Evolutionary conservation across 352 stramenopile species (phyloP).

Genomic region (Globisporangium alternatum): DNA sequence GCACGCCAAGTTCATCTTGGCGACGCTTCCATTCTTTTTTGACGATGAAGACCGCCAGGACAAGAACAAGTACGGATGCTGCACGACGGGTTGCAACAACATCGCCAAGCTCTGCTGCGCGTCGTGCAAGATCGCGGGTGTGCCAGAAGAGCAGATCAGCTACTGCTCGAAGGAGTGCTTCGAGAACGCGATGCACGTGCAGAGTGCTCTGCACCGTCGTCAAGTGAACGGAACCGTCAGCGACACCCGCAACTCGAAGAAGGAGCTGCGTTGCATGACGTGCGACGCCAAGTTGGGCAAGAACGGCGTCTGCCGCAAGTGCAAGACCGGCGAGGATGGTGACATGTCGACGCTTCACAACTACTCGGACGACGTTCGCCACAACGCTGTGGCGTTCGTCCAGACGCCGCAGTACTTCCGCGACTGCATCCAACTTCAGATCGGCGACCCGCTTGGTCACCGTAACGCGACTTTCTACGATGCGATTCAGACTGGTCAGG

Average conservation of each 20-base stretch:
- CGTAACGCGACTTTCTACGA: conserved; percentile 85
- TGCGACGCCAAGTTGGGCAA: conserved; percentile 75
- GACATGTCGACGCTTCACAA: conserved; percentile 63
- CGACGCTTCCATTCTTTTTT: conserved; percentile 85
- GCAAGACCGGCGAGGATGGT: conserved; percentile 48
- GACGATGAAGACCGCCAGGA: conserved; percentile 75
- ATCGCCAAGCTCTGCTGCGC: conserved; percentile 84
- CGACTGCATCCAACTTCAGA: conserved; percentile 80
- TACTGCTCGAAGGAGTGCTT: conserved; percentile 89
- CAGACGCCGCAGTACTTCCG: conserved; percentile 64
- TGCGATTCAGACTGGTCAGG: conserved; percentile 79
- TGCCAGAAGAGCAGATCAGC: conserved; percentile 81
- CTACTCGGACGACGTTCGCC: conserved; percentile 76
- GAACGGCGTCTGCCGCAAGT: conserved; percentile 72
- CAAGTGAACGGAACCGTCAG: conserved; percentile 81
- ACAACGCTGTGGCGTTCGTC: conserved; percentile 6
- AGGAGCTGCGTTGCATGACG: conserved; percentile 70
- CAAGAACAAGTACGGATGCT: conserved; percentile 84
- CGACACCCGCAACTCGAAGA: conserved; percentile 68
- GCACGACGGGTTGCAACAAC: conserved; percentile 67
- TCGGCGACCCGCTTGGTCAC: conserved; percentile 77
- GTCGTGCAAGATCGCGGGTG: conserved; percentile 80
- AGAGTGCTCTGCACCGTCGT: conserved; percentile 73
- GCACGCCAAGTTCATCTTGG: conserved; percentile 80
- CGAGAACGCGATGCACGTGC: conserved; percentile 77